Evolutionary conservation across 169 alveolate species (phyloP).

Genomic region (Babesia bigemina): DNA sequence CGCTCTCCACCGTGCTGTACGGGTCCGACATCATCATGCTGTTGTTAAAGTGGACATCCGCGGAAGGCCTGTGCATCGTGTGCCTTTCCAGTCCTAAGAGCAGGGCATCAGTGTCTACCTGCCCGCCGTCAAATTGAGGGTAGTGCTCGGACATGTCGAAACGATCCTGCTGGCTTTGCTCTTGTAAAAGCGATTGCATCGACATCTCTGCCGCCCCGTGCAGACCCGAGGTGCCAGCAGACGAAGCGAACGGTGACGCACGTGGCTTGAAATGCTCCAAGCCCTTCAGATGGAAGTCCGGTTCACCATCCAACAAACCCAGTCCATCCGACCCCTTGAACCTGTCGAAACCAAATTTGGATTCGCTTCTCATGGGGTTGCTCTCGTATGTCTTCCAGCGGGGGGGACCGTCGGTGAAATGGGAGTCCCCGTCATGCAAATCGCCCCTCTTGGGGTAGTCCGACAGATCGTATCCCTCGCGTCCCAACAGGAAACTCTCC

Average conservation of each 20-base stretch:
- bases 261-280: constrained; percentile 9
- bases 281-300: background rate
- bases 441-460: constrained; percentile 13
- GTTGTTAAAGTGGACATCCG: background rate
- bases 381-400: constrained; percentile 26
- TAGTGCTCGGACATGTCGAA: background rate
- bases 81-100: constrained; percentile 2
- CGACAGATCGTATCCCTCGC: constrained; percentile 16
- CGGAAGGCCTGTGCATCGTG: background rate
- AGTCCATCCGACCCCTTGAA: background rate
- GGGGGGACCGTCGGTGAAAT: background rate
- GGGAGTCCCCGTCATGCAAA: constrained; percentile 3
- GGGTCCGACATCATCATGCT: background rate
- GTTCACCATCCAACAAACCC: constrained; percentile 1
- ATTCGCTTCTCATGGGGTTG: background rate
- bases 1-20: background rate
- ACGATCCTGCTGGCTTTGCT: background rate
- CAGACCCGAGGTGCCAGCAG: background rate
- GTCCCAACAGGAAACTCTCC: constrained; percentile 6
- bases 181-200: background rate
- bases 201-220: background rate
- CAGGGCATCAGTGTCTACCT: background rate
- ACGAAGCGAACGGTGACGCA: background rate
- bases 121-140: constrained; percentile 2
- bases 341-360: constrained; percentile 8